Evolutionary conservation across 352 stramenopile species (phyloP).

Genomic region (Phytophthora boehmeriae): DNA sequence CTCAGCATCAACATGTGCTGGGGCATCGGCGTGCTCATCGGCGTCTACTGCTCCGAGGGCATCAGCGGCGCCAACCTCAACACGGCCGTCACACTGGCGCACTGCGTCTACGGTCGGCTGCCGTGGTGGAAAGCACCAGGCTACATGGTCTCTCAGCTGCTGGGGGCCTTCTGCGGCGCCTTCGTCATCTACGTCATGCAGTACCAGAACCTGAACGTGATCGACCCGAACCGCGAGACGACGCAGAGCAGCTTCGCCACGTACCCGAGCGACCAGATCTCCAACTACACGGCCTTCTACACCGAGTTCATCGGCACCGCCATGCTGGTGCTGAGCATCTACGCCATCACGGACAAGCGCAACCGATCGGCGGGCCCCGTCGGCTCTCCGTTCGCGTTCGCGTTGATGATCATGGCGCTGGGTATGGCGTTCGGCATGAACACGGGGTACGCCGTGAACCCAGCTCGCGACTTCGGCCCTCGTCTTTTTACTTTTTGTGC

Average conservation of each 20-base stretch:
- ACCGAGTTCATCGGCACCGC: constrained; percentile 60
- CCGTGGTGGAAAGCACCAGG: constrained; percentile 49
- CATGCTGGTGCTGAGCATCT: constrained; percentile 54
- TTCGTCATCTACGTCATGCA: constrained; percentile 52
- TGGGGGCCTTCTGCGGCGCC: constrained; percentile 45
- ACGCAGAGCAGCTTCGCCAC: constrained; percentile 48
- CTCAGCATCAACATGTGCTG: constrained; percentile 57
- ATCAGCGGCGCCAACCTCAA: constrained; percentile 61
- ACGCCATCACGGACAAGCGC: constrained; percentile 49
- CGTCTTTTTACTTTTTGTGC: constrained; percentile 41
- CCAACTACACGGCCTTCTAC: constrained; percentile 53
- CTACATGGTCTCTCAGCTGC: constrained; percentile 48
- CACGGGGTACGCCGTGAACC: constrained; percentile 63
- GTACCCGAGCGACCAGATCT: constrained; percentile 45
- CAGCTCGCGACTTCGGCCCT: constrained; percentile 45
- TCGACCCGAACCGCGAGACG: constrained; percentile 48
- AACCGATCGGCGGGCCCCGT: constrained; percentile 43
- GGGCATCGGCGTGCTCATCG: constrained; percentile 55
- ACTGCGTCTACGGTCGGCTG: constrained; percentile 45
- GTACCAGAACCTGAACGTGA: constrained; percentile 43
- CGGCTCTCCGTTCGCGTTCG: constrained; percentile 37
- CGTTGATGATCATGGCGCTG: constrained; percentile 51
- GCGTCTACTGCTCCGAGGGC: constrained; percentile 48
- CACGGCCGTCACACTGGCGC: constrained; percentile 50
- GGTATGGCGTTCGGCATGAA: constrained; percentile 62